Evolutionary conservation across 371 early-diverging fungal species (phyloP), one percentile per base, ranked within the genome.

Genomic region (Nematocida major): DNA sequence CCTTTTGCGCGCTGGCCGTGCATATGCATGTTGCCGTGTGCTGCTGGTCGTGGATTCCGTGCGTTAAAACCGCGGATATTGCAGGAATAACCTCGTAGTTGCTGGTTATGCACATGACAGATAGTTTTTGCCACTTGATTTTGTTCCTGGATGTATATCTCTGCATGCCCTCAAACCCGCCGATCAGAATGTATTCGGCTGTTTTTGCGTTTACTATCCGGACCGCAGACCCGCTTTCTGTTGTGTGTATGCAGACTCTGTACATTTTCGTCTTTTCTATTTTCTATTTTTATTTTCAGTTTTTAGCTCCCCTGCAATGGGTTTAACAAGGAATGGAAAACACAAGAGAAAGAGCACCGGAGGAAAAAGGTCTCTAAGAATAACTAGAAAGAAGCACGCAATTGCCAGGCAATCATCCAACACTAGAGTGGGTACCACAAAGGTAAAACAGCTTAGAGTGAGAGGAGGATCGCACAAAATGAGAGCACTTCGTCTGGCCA

Each of bases 331-430:
- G 59, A 68, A 77, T 57, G 83, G 83, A 66, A 73, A 79, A 87
- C 95, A 96, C 89, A 97, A 97, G 90, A 90, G 94, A 84, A 89
- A 89, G 80, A 90, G 88, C 87, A 91, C 96, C 62, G 96, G 98
- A 87, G 98, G 95, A 87, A 94, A 93, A 89, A 91, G 93, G 85
- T 92, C 92, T 82, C 91, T 90, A 81, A 90, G 90, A 89, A 90
- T 93, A 87, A 96, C 94, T 91, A 96, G 94, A 93, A 89, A 96
- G 87, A 95, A 96, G 91, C 93, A 93, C 88, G 92, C 92, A 86
- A 89, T 94, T 81, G 97, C 95, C 83, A 91, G 97, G 85, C 96
- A 93, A 89, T 87, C 95, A 70, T 92, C 94, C 84, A 91, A 89
- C 88, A 97, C 97, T 86, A 94, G 91, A 89, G 89, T 97, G 68